Conservation (phyloP, 1,139 yeast species). For the Scheffersomyces segobiensis region DNA sequence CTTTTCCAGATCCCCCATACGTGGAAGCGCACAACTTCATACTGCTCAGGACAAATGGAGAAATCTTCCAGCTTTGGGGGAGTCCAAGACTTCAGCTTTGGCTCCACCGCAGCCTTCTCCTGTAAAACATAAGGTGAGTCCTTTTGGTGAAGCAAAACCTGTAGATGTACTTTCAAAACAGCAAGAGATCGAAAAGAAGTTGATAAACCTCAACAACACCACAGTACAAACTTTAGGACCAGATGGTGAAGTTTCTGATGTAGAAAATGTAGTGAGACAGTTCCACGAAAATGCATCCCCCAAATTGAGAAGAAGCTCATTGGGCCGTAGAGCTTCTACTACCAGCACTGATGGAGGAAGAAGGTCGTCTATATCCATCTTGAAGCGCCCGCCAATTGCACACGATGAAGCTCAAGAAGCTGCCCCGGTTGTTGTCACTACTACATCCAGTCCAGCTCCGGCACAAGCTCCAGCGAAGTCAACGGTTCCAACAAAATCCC, state of each 20-base stretch:
- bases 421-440: slow-evolving; percentile 7
- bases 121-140: slow-evolving; percentile 36
- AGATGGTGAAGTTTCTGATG: slow-evolving; percentile 16
- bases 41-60: not conserved
- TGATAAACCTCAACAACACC: slow-evolving; percentile 55
- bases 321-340: slow-evolving; percentile 13
- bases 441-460: slow-evolving; percentile 14
- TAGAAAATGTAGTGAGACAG: slow-evolving; percentile 16
- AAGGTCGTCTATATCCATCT: slow-evolving; percentile 19
- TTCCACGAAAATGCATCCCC: slow-evolving; percentile 13
- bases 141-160: slow-evolving; percentile 50
- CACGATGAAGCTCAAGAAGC: not conserved
- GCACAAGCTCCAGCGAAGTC: slow-evolving; percentile 4
- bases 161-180: slow-evolving; percentile 43
- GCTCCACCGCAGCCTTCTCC: slow-evolving; percentile 11
- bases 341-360: slow-evolving; percentile 12
- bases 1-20: not conserved
- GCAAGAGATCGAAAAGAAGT: slow-evolving; percentile 44
- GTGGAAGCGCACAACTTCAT: not conserved
- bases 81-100: slow-evolving; percentile 4
- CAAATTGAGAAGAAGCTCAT: slow-evolving; percentile 14
- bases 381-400: slow-evolving; percentile 8
- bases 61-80: not conserved
- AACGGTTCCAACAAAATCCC: slow-evolving; percentile 7
- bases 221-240: slow-evolving; percentile 55